phyloP scores from a whole-genome alignment of 768 basidiomycete genomes.

The Lactarius hatsudake region DNA sequence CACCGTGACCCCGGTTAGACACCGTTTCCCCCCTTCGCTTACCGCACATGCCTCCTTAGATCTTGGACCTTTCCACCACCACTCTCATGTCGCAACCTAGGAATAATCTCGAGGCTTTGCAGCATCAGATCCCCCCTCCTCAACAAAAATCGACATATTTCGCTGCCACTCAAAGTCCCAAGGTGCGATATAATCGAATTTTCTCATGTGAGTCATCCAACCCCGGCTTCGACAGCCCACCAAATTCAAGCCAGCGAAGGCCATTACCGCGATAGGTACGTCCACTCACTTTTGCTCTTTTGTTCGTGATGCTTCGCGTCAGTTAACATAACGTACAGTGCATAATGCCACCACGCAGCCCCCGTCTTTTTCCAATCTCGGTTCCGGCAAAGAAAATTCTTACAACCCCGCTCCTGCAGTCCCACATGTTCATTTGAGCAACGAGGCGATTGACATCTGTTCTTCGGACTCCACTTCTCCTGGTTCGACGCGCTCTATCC shows the following conservation, averaged over 20 bases:
- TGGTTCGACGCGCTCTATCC: constrained; percentile 4
- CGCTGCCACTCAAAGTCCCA: constrained; percentile 16
- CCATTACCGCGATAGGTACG: constrained; percentile 3
- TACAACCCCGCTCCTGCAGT: neutral
- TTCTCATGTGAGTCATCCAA: neutral
- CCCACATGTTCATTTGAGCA: constrained; percentile 4
- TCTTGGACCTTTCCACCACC: neutral
- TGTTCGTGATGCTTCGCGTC: neutral
- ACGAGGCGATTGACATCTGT: constrained; percentile 24
- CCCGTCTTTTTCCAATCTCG: constrained; percentile 17
- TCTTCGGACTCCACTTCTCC: constrained; percentile 18
- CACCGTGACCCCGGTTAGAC: neutral
- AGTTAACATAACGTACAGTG: neutral
- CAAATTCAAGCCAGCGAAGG: constrained; percentile 29
- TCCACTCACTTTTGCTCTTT: neutral
- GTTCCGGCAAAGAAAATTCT: constrained; percentile 21
- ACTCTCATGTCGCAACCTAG: constrained; percentile 27
- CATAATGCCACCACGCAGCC: neutral
- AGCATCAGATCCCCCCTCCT: constrained; percentile 16
- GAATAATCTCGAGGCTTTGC: constrained; percentile 28
- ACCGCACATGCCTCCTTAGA: constrained; percentile 1
- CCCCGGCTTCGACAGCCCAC: constrained; percentile 7
- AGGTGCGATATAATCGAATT: constrained; percentile 2
- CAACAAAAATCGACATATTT: constrained; percentile 19
- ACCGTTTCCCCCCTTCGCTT: constrained; percentile 3